These are phyloP conservation scores for Stephanodiscus triporus DNA, from an alignment of 108 stramenopile species.

Conservation along the genomic window DNA sequence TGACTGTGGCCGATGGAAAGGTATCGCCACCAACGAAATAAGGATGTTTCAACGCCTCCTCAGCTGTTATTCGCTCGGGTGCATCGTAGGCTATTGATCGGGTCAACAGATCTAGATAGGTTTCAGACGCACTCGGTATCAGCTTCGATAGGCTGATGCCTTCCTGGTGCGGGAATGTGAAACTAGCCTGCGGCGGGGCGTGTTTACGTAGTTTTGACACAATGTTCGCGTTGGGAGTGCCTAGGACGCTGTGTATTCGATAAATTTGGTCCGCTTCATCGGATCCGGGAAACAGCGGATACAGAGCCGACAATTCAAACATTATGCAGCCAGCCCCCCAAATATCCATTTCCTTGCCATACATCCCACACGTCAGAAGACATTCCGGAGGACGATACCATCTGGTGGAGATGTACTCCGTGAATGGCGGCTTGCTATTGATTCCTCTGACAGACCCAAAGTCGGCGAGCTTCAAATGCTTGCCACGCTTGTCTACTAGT, in stretches of 20 bases:
- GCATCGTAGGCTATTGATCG: slow-evolving; percentile 72
- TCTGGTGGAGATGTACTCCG: slow-evolving; percentile 88
- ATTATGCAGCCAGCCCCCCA: slow-evolving; percentile 88
- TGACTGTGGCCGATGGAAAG: slow-evolving; percentile 16
- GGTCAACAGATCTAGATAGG: slow-evolving; percentile 67
- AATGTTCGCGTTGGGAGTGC: slow-evolving; percentile 56
- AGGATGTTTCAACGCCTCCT: slow-evolving; percentile 61
- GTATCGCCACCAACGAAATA: slow-evolving; percentile 63
- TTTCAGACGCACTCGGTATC: slow-evolving; percentile 63
- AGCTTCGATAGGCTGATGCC: slow-evolving; percentile 78
- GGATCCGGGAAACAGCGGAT: slow-evolving; percentile 82
- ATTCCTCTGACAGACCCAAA: slow-evolving; percentile 87
- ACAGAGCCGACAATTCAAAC: slow-evolving; percentile 82
- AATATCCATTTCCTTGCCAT: slow-evolving; percentile 85
- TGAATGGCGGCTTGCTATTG: slow-evolving; percentile 79
- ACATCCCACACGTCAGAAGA: slow-evolving; percentile 81
- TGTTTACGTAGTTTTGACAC: slow-evolving; percentile 62
- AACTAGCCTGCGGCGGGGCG: slow-evolving; percentile 71
- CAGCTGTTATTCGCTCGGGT: slow-evolving; percentile 74
- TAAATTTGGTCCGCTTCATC: slow-evolving; percentile 82
- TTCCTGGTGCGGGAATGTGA: slow-evolving; percentile 62
- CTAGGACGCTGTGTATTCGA: slow-evolving; percentile 76
- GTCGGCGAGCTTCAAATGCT: slow-evolving; percentile 81
- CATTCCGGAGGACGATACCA: slow-evolving; percentile 90
- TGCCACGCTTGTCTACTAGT: slow-evolving; percentile 62